Conservation (phyloP, 2,329 filamentous ascomycete species). For the Claviceps paspali region DNA sequence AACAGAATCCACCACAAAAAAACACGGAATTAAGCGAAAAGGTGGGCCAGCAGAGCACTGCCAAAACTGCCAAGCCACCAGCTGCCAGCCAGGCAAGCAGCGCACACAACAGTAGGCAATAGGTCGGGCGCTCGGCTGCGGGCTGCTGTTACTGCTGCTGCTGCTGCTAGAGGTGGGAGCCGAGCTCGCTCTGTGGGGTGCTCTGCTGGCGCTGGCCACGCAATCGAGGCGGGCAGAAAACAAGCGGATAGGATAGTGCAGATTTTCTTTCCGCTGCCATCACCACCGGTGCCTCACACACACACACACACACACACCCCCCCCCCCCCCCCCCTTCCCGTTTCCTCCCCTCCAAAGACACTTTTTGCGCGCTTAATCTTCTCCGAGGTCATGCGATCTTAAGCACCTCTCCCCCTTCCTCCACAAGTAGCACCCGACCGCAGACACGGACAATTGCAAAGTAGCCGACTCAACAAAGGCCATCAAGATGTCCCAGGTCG, state of each 20-base stretch:
- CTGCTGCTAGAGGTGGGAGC: too few species aligned
- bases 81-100: neutral
- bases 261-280: constrained; percentile 10
- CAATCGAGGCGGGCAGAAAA: neutral
- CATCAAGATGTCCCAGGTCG: constrained; percentile 43
- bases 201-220: neutral
- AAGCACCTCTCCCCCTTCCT: constrained; percentile 16
- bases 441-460: constrained; percentile 30
- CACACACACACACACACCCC: too few species aligned
- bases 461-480: constrained; percentile 14
- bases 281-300: constrained; percentile 6
- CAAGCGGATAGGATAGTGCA: constrained; percentile 7
- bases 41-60: too few species aligned
- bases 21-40: constrained; percentile 11
- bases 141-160: neutral
- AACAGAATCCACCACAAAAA: constrained; percentile 13
- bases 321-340: constrained; percentile 5
- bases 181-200: too few species aligned
- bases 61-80: neutral
- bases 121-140: neutral
- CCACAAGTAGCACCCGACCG: constrained; percentile 17
- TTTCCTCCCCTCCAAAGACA: constrained; percentile 9
- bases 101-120: neutral
- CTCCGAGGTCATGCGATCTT: constrained; percentile 25
- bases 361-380: constrained; percentile 9